These are phyloP conservation scores for Vitis labrusca DNA, from an alignment of 164 flowering plant genomes.

Conservation along the genomic window DNA sequence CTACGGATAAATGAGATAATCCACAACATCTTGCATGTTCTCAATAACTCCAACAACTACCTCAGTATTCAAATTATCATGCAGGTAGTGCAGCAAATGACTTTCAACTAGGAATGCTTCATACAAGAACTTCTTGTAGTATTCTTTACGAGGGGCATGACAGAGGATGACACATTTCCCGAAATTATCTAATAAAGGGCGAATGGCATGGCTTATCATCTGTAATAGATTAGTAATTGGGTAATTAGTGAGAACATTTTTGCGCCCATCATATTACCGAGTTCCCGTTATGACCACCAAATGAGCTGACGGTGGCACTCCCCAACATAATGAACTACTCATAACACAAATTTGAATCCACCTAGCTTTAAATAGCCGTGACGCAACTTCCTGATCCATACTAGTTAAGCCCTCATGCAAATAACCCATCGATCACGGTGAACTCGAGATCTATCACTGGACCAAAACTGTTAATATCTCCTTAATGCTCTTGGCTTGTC, in stretches of 20 bases:
- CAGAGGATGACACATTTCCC: slow-evolving; percentile 94
- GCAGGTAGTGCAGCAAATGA: too few species aligned
- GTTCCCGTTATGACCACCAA: slow-evolving; percentile 98
- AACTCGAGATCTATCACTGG: too few species aligned
- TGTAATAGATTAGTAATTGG: slow-evolving; percentile 87
- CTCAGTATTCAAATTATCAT: too few species aligned
- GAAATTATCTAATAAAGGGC: slow-evolving; percentile 77
- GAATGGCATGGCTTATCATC: slow-evolving; percentile 98
- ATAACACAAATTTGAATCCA: slow-evolving; percentile 94
- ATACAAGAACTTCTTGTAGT: too few species aligned
- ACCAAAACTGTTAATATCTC: too few species aligned
- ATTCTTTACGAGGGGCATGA: slow-evolving; percentile 76
- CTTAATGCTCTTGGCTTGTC: too few species aligned
- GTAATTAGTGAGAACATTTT: slow-evolving; percentile 89
- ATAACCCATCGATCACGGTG: slow-evolving; percentile 71
- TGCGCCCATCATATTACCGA: slow-evolving; percentile 93
- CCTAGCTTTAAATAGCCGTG: slow-evolving; percentile 83
- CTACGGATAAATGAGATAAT: too few species aligned
- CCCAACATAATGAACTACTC: slow-evolving; percentile 94
- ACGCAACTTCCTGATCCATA: slow-evolving; percentile 77
- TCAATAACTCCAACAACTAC: too few species aligned
- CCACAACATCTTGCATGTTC: too few species aligned
- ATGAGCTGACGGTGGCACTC: slow-evolving; percentile 76
- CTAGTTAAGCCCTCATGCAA: slow-evolving; percentile 82
- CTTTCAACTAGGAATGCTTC: too few species aligned